Base-by-base conservation (phyloP, 768 basidiomycete species). In the Psilocybe cyanescens region DNA sequence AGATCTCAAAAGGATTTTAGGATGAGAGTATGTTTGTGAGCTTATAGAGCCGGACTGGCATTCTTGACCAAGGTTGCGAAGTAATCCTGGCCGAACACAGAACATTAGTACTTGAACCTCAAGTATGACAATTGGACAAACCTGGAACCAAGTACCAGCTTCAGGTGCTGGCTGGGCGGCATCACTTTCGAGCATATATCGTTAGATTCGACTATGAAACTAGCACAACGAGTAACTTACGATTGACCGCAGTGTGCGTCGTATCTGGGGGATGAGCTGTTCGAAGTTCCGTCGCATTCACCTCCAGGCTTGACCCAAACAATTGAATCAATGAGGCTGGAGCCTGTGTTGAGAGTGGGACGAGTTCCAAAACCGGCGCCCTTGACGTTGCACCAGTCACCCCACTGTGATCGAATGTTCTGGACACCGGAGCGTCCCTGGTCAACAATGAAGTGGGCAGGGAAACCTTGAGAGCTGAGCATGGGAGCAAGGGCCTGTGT, bases 231-330 rank as follows among this genome's bases (percentile, higher is more conserved):
- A 17, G 14, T 41, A n/a, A 79, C 82, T 70, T 68, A 85, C 83
- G 76, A 71, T 59, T 69, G 72, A 54, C 76, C 77, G 67, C 85
- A 86, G 65, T 82, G 78, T 24, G 75, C 70, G 65, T 88, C 86
- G 71, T 77, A 86, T 53, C 85, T 81, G 12, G 78, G 68, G 24
- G 86, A 74, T 14, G 83, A 82, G 51, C 76, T 79, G 78, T 87
- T 80, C 62, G 76, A 80, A 35, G 86, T 87, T 67, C 87, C 86
- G 67, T 87, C 86, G 64, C 80, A 84, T 74, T 87, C 86, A 67
- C 87, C 86, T 79, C 86, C 86, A 41, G 87, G 86, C 77, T 88
- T 88, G 65, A 85, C 80, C 86, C 86, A 88, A 62, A 86, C 84
- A 68, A 87, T 83, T 51, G 86, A 74, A 68, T 88, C 86, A 62